These are phyloP conservation scores for Linderina pennispora DNA, from an alignment of 192 early-diverging fungal genomes.

Conservation along the genomic window DNA sequence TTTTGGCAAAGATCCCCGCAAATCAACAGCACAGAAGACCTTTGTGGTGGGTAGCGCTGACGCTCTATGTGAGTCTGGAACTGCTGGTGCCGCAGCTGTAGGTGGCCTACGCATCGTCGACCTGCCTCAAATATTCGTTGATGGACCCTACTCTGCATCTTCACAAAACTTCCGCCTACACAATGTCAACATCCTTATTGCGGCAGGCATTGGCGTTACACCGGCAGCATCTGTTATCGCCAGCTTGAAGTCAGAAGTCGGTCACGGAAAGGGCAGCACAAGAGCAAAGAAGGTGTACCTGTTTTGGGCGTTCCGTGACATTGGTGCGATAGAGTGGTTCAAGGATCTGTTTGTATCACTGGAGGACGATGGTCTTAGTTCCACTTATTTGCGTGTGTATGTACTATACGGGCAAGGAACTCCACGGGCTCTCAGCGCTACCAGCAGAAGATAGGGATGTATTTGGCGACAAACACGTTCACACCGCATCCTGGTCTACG, in stretches of 20 bases:
- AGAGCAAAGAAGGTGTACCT: too few relatives aligned
- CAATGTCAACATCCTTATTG: slow-evolving; percentile 59
- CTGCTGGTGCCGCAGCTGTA: slow-evolving; percentile 52
- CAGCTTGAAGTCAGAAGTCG: slow-evolving; percentile 64
- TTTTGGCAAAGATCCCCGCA: slow-evolving; percentile 20
- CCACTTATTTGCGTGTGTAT: neutral
- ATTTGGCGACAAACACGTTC: neutral
- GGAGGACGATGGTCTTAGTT: neutral
- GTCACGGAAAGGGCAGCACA: too few relatives aligned
- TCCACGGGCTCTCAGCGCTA: neutral
- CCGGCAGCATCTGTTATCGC: slow-evolving; percentile 69
- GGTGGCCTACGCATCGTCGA: too few relatives aligned
- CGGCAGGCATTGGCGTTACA: slow-evolving; percentile 80
- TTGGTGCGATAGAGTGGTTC: neutral
- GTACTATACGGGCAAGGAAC: neutral
- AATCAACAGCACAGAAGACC: slow-evolving; percentile 4
- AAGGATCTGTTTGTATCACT: neutral
- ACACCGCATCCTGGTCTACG: neutral
- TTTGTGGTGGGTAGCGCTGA: neutral
- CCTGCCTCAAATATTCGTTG: too few relatives aligned
- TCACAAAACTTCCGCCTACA: slow-evolving; percentile 73
- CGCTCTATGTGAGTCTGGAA: slow-evolving; percentile 14
- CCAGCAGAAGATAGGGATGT: neutral
- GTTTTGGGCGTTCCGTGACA: neutral
- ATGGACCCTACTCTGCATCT: slow-evolving; percentile 66